phyloP scores from a whole-genome alignment of 2,329 filamentous ascomycete species.

The Sclerotiophoma versabilis region DNA sequence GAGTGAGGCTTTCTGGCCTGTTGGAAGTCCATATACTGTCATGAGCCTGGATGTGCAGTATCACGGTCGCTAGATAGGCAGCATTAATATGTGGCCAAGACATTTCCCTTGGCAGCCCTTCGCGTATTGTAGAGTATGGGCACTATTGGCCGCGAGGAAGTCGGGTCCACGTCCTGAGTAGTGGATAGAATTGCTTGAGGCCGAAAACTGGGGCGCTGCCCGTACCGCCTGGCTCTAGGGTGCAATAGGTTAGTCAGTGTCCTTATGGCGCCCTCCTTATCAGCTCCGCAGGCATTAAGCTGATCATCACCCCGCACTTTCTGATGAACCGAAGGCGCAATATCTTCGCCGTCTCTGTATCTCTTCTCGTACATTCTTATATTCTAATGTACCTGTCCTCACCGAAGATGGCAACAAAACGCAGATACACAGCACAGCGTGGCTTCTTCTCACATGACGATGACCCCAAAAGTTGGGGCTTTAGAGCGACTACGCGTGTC shows the following conservation, averaged over 20 bases:
- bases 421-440: constrained; percentile 18
- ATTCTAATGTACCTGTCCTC: neutral
- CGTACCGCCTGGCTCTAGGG: neutral
- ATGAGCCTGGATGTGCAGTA: no score
- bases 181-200: constrained; percentile 14
- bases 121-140: no score
- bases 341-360: neutral
- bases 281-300: constrained; percentile 14
- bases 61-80: no score
- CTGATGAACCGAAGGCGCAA: neutral
- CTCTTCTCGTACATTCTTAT: neutral
- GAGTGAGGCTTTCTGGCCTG: no score
- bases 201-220: constrained; percentile 13
- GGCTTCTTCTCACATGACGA: constrained; percentile 26
- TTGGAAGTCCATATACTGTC: no score
- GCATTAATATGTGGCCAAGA: no score
- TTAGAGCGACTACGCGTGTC: constrained; percentile 22
- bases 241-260: no score
- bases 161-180: no score
- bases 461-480: constrained; percentile 22
- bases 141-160: no score
- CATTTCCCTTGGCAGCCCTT: no score
- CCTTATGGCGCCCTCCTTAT: no score
- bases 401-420: constrained; percentile 3
- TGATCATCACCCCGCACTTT: neutral